Evolutionary conservation across 1,284 basidiomycete species (phyloP), one percentile per base, ranked within the genome.

Genomic region (Agaricales sp.): DNA sequence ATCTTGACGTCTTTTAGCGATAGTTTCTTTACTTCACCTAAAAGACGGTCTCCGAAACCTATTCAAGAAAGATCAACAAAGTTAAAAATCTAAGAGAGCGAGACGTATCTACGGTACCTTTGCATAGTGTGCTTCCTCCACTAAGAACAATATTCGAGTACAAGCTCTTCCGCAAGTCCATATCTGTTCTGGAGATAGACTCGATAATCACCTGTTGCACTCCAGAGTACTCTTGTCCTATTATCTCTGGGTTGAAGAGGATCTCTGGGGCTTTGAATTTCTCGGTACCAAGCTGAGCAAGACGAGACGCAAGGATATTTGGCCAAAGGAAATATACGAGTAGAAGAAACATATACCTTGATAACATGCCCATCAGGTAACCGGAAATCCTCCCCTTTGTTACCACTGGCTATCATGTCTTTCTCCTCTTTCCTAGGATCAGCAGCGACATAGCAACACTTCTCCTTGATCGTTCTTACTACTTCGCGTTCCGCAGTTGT

Each of bases 1-100:
- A 99, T 93, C 75, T 98, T 98, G 62, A 95, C 82, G 58, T 99
- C 96, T 61, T 96, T 93, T 56, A 98, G 67, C n/a, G 93, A 91
- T 44, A 97, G 72, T 68, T 90, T 93, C 75, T 98, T 98, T 48
- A 96, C 87, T 68, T 99, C 96, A 59, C 90, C 89, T 51, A 99
- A 71, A 52, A 99, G 72, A 46, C 96, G 80, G 68, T 99, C 96
- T 49, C 96, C 96, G 63, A 97, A 99, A 6, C 93, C 92, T 94
- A 59, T 12, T 51, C 21, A 47, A 49, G 23, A 48, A 39, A n/a
- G n/a, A n/a, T n/a, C n/a, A n/a, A n/a, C n/a, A n/a, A n/a, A n/a
- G n/a, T n/a, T n/a, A n/a, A 47, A 44, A 48, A 38, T 49, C 55
- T 47, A 35, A 50, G 25, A 51, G 47, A 54, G 49, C 37, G 43